Percentiles rank a stretch among this genome's conserved stretches.
Evolutionary conservation across 257 asterid species (phyloP).

Genomic region (Catharanthus roseus): DNA sequence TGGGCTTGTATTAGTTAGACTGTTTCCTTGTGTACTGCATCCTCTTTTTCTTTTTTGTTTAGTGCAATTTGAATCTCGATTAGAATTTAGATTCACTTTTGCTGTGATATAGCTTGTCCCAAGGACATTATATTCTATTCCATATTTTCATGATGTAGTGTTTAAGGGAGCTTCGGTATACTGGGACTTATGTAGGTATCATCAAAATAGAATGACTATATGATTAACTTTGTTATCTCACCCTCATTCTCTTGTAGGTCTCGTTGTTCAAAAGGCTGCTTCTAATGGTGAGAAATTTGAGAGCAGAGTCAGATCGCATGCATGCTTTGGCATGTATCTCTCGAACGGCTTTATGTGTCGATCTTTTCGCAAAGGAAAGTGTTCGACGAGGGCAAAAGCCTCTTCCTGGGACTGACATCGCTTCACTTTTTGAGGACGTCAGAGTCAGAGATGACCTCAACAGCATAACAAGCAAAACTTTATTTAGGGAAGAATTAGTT

Average conservation of each 20-base stretch:
- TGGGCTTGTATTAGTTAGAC: background rate
- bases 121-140: background rate
- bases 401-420: slow-evolving; percentile 76
- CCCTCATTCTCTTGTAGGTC: slow-evolving; percentile 42
- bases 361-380: slow-evolving; percentile 86
- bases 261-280: slow-evolving; percentile 80
- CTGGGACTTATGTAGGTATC: background rate
- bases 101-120: background rate
- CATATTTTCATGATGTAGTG: background rate
- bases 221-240: background rate
- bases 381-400: slow-evolving; percentile 90
- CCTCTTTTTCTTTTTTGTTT: background rate
- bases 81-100: background rate
- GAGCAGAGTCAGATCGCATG: slow-evolving; percentile 95
- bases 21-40: background rate
- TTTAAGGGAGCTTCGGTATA: background rate
- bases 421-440: slow-evolving; percentile 75
- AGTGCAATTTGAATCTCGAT: background rate
- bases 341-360: slow-evolving; percentile 89
- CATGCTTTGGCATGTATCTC: slow-evolving; percentile 93
- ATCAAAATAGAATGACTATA: background rate
- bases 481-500: slow-evolving; percentile 87
- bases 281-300: slow-evolving; percentile 86
- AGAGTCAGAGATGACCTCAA: slow-evolving; percentile 74
- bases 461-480: slow-evolving; percentile 67